Evolutionary conservation across 2,329 filamentous ascomycete species (phyloP).

Genomic region (Penicillium digitatum): DNA sequence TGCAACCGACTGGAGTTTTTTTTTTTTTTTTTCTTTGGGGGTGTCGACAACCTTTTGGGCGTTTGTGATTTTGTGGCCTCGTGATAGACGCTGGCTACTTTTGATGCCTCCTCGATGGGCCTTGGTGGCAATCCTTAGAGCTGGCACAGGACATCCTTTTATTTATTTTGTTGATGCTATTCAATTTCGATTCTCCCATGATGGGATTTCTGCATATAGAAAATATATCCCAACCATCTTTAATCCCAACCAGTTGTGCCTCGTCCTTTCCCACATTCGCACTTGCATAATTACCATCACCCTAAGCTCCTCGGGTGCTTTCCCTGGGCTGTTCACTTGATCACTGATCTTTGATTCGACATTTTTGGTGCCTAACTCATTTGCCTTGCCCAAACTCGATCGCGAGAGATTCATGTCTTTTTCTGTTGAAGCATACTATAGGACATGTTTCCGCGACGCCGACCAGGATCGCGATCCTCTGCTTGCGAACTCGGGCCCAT

Average conservation of each 20-base stretch:
- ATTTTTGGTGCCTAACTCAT: no score
- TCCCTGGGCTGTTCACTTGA: no score
- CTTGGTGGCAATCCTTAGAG: conserved; percentile 14
- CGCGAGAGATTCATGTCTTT: background rate
- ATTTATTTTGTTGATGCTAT: conserved; percentile 11
- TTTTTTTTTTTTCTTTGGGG: no score
- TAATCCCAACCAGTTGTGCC: conserved; percentile 6
- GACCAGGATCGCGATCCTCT: background rate
- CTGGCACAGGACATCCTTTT: conserved; percentile 14
- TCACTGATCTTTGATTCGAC: background rate
- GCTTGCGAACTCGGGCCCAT: background rate
- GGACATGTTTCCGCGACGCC: background rate
- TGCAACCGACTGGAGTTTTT: conserved; percentile 15
- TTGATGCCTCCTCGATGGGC: conserved; percentile 8
- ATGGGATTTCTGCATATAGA: conserved; percentile 24
- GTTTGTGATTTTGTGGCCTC: conserved; percentile 19
- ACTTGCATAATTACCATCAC: background rate
- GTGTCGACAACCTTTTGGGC: conserved; percentile 17
- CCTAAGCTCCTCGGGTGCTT: no score
- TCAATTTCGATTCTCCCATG: conserved; percentile 17
- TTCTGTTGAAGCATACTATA: background rate
- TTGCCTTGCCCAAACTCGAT: background rate
- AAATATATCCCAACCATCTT: conserved; percentile 17
- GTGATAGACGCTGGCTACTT: conserved; percentile 14
- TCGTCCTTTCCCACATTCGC: conserved; percentile 4